Conservation (phyloP, 148 eudicot genomes). For the Euryodendron excelsum region DNA sequence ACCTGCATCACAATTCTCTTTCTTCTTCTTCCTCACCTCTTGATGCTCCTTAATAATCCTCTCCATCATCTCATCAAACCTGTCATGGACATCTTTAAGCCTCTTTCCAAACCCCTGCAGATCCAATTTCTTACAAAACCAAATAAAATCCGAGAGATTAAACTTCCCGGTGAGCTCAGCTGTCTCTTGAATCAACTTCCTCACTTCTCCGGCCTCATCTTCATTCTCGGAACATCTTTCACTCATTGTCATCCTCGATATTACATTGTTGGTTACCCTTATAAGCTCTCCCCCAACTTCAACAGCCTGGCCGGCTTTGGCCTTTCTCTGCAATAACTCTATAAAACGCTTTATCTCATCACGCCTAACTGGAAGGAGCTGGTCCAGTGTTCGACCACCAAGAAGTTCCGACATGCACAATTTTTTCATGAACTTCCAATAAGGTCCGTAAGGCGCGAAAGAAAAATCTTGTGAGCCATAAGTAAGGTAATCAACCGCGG, state of each 20-base stretch:
- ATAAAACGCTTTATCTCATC: conserved; percentile 24
- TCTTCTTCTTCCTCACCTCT: conserved; percentile 28
- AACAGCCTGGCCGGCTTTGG: conserved; percentile 16
- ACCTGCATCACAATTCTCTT: too few relatives aligned
- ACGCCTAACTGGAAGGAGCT: conserved; percentile 25
- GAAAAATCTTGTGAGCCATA: conserved; percentile 40
- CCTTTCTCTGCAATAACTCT: conserved; percentile 16
- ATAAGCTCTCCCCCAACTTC: conserved; percentile 39
- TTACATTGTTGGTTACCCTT: conserved; percentile 33
- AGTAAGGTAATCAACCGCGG: conserved; percentile 35
- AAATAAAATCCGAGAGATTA: conserved; percentile 33
- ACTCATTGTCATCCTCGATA: conserved; percentile 42
- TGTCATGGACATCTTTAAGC: conserved; percentile 25
- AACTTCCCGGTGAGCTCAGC: conserved; percentile 37
- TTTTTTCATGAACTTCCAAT: too few relatives aligned
- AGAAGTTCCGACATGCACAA: conserved; percentile 44
- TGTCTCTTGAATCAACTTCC: conserved; percentile 32
- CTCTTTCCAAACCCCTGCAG: conserved; percentile 38
- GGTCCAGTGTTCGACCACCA: conserved; percentile 30
- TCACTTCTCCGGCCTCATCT: conserved; percentile 39
- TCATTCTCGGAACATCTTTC: conserved; percentile 41
- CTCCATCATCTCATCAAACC: conserved; percentile 40
- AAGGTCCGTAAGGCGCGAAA: conserved; percentile 40
- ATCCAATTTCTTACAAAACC: conserved; percentile 44
- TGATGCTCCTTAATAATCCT: conserved; percentile 32